Base-by-base conservation (phyloP, 306 rosid species). In the Styphnolobium japonicum region DNA sequence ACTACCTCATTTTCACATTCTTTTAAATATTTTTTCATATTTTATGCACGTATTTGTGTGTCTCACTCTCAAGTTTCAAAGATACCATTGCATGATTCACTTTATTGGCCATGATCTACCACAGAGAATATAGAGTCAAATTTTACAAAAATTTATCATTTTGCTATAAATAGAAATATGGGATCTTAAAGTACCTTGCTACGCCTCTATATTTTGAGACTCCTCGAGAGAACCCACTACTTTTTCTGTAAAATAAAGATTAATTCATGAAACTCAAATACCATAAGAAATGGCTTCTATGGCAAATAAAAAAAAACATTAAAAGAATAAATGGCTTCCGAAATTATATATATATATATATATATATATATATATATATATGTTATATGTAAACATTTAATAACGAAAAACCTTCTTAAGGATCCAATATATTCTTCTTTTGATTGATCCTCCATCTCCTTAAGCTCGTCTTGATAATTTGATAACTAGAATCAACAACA, bases 171-270 rank as follows among this genome's bases (percentile, higher is more conserved):
- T 37, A 75, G 43, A 61, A 18, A 22, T 9, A 73, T 9, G 21
- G 60, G 22, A 10, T 74, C 49, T 3, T 27, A 52, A 18, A 33
- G 25, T 85, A 95, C 99, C 99, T 91, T 51, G 99, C 99, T 0
- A 95, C 98, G 0, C 99, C 99, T 83, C 99, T 90, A 48, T 93
- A 95, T 73, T 93, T 95, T 6, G 99, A 95, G 58, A 93, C 98
- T 58, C 99, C 99, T 12, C 99, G 89, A 27, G 99, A 95, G 77
- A 95, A 95, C 14, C 99, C 99, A 82, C 97, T 95, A 83, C 99
- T 95, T 88, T 87, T 95, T 80, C 99, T 95, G 87, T 66, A 71
- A 5, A 72, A 40, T 18, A 5, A 18, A 74, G 22, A 64, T 34
- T 16, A 0, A 37, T 55, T 65, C 4, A 10, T 0, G 39, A 45